phyloP scores from a whole-genome alignment of 371 early-diverging fungal genomes.

The Saksenaea oblongispora region DNA sequence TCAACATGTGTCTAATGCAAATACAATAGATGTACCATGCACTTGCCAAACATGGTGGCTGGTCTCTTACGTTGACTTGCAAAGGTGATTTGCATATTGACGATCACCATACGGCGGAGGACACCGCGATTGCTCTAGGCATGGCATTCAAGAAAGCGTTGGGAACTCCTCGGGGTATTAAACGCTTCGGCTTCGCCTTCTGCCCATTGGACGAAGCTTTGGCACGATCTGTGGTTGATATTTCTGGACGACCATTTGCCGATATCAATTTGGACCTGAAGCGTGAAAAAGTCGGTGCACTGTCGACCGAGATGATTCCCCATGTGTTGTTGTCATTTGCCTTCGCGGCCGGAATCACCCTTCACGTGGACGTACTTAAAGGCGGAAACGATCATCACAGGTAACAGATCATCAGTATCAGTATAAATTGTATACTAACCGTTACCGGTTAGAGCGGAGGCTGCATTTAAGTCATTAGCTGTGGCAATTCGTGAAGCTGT shows the following conservation, averaged over 20 bases:
- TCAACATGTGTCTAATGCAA: not conserved
- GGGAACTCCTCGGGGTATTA: slow-evolving; percentile 88
- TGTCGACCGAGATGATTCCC: slow-evolving; percentile 97
- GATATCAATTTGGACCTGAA: slow-evolving; percentile 82
- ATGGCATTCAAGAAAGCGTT: slow-evolving; percentile 91
- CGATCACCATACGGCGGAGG: slow-evolving; percentile 98
- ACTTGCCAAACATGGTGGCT: slow-evolving; percentile 90
- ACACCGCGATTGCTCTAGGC: slow-evolving; percentile 92
- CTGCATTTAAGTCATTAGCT: slow-evolving; percentile 97
- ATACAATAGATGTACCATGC: slow-evolving; percentile 88
- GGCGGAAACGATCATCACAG: slow-evolving; percentile 94
- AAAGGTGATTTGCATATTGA: slow-evolving; percentile 94
- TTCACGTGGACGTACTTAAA: slow-evolving; percentile 93
- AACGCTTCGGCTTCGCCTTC: slow-evolving; percentile 92
- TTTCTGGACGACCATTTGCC: slow-evolving; percentile 92
- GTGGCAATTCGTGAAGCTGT: slow-evolving; percentile 89
- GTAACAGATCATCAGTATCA: slow-evolving; percentile 48
- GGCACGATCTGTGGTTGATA: slow-evolving; percentile 93
- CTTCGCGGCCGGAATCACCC: slow-evolving; percentile 86
- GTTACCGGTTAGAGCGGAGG: slow-evolving; percentile 71
- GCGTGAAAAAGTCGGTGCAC: slow-evolving; percentile 85
- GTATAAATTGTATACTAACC: not conserved
- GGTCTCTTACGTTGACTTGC: slow-evolving; percentile 83
- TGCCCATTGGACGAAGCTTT: slow-evolving; percentile 97
- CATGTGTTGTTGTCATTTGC: slow-evolving; percentile 93